Percentiles rank a stretch among this genome's conserved stretches.
phyloP scores from a whole-genome alignment of 768 basidiomycete species.

The Tulasnella sp. region DNA sequence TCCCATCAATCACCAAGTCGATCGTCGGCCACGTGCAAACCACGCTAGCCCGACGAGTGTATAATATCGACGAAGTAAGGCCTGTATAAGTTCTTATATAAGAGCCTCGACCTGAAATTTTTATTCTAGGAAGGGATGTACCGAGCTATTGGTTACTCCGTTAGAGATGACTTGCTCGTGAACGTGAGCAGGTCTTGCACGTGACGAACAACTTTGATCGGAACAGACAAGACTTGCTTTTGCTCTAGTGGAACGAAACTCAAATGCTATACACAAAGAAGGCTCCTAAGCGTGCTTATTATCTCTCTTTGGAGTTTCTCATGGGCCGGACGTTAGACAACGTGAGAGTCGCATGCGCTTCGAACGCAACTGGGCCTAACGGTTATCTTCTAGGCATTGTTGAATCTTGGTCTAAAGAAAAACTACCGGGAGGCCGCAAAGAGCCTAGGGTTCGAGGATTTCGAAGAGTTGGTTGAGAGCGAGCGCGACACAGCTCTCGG shows the following conservation, averaged over 20 bases:
- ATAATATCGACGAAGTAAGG: slow-evolving; percentile 59
- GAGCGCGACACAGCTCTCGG: slow-evolving; percentile 94
- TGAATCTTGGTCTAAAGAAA: slow-evolving; percentile 81
- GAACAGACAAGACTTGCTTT: background rate
- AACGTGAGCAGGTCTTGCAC: slow-evolving; percentile 26
- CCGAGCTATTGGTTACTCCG: slow-evolving; percentile 82
- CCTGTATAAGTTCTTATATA: background rate
- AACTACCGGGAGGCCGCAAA: slow-evolving; percentile 59
- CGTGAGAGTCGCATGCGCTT: slow-evolving; percentile 4
- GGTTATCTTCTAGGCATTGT: slow-evolving; percentile 47
- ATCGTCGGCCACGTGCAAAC: slow-evolving; percentile 81
- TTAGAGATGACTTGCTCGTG: slow-evolving; percentile 80
- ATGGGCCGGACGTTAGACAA: slow-evolving; percentile 45
- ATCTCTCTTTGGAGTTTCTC: slow-evolving; percentile 89
- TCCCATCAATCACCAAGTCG: slow-evolving; percentile 57
- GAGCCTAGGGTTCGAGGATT: slow-evolving; percentile 72
- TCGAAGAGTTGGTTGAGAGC: slow-evolving; percentile 78
- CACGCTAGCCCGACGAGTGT: slow-evolving; percentile 81
- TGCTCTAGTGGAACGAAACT: slow-evolving; percentile 66
- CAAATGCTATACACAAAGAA: slow-evolving; percentile 71
- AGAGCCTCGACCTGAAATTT: slow-evolving; percentile 8
- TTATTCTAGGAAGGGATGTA: slow-evolving; percentile 63
- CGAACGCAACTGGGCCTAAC: background rate
- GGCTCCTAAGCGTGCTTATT: slow-evolving; percentile 84
- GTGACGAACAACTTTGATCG: background rate